Base-by-base conservation (phyloP, 2,329 filamentous ascomycete genomes). In the Nemania sp. region DNA sequence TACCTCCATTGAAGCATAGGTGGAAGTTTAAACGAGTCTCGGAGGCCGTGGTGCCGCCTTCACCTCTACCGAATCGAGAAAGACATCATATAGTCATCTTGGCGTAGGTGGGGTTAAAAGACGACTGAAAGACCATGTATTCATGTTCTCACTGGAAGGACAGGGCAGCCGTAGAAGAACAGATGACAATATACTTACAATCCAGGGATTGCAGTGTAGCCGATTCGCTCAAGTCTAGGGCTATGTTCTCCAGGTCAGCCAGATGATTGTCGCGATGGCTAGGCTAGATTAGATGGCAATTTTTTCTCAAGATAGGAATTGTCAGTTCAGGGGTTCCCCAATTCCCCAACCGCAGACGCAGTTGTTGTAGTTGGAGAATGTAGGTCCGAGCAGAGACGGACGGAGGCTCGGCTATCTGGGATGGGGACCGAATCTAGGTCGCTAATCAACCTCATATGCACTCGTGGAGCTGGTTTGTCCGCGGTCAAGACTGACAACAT, bases 31-130 rank as follows among this genome's bases (percentile, higher is more conserved):
- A 39, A 39, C 15, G 35, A 39, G 35, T n/a, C 12, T n/a, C 15
- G 35, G 35, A 39, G 15, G 35, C 10, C 35, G 3, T 39, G 35
- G 12, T 58, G 60, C 68, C 69, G 68, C 56, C 64, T 54, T 67
- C 66, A 64, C 54, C 20, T 18, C 56, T 48, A 40, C 63, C 59
- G n/a, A 6, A 65, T 66, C 35, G 50, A 59, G 61, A 29, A 58
- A 54, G 40, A 40, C 13, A 50, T 53, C 18, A 45, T 39, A 29
- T 59, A 54, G 40, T 45, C 13, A 50, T 53, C 18, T 46, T 39
- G 42, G 25, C 25, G 3, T 7, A 29, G 25, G 3, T 29, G 25
- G 25, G 25, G 25, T 29, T 29, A 29, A 29, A 29, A 29, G 25
- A 29, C 25, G 4, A 29, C 25, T 29, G 25, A 29, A 29, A 29